Conservation (phyloP, 495 filamentous ascomycete genomes). For the Wilcoxina mikolae region DNA sequence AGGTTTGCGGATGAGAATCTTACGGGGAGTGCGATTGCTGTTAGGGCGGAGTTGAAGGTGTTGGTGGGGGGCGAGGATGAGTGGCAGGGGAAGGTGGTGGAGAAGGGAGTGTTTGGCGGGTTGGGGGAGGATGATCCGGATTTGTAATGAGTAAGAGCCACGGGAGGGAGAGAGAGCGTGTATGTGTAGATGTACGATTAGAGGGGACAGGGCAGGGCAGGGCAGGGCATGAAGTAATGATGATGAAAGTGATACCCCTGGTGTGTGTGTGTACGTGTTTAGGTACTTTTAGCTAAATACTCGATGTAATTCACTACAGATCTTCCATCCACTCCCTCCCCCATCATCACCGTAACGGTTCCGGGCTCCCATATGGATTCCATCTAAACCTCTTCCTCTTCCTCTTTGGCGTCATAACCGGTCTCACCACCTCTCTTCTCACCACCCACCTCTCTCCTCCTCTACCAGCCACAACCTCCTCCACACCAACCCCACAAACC, state of each 20-base stretch:
- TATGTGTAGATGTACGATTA: not conserved
- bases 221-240: not conserved
- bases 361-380: not conserved
- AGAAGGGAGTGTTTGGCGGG: not conserved
- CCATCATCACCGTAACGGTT: not conserved
- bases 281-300: not conserved
- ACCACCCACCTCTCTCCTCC: not conserved
- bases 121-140: not conserved
- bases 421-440: not conserved
- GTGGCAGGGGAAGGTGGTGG: not conserved
- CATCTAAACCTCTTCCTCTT: not conserved
- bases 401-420: not conserved
- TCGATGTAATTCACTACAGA: not conserved
- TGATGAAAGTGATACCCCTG: not conserved
- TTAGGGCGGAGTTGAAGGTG: not conserved
- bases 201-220: not conserved
- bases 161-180: not conserved
- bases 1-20: not conserved
- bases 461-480: not conserved
- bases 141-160: not conserved
- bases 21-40: not conserved
- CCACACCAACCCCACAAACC: not conserved
- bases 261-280: not conserved
- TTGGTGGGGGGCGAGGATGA: constrained; percentile 1
- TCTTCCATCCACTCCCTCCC: not conserved